Evolutionary conservation across 2,329 filamentous ascomycete species (phyloP), one percentile per base, ranked within the genome.

Genomic region (Metarhizium brunneum): DNA sequence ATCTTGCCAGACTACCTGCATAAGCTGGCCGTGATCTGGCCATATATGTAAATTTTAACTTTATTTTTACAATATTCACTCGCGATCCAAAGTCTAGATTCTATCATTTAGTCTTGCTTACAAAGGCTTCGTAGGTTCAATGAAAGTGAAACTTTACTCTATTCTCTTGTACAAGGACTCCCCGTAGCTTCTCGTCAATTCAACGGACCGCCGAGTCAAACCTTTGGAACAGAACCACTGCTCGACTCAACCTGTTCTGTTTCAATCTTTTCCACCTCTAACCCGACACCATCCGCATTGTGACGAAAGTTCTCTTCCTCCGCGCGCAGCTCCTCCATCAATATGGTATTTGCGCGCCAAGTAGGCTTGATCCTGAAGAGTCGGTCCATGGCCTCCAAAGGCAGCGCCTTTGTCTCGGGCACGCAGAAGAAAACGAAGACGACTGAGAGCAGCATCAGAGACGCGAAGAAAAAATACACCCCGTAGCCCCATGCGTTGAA

Each of bases 391-490:
- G 75, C 75, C 68, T 88, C 85, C 3, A 87, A 73, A 0, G 83
- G 83, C 13, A 87, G 73, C 47, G 77, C 75, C 71, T 86, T 87
- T 3, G 84, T 87, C 72, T 87, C 84, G 0, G 84, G 84, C 0
- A 87, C 62, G 48, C 82, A 73, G 72, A 84, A 84, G 65, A 73
- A 86, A 30, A 85, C 77, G 59, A 85, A 87, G 54, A 80, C 57
- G 53, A 77, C 72, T 0, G 80, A 80, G 10, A 78, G 57, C 13
- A 86, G 67, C 76, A 85, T 86, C 50, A 86, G 72, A 0, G 77
- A 74, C 2, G 82, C 84, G 60, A 88, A 88, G 75, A 88, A 86
- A 62, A 87, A 81, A 68, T 85, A 87, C 0, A 86, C 83, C 29
- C 83, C 85, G 61, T 80, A 86, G n/a, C 73, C 71, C 75, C 81